Percentiles rank a stretch among this genome's conserved stretches.
Conservation (phyloP, 2,329 filamentous ascomycete genomes). For the Colletotrichum tropicale region DNA sequence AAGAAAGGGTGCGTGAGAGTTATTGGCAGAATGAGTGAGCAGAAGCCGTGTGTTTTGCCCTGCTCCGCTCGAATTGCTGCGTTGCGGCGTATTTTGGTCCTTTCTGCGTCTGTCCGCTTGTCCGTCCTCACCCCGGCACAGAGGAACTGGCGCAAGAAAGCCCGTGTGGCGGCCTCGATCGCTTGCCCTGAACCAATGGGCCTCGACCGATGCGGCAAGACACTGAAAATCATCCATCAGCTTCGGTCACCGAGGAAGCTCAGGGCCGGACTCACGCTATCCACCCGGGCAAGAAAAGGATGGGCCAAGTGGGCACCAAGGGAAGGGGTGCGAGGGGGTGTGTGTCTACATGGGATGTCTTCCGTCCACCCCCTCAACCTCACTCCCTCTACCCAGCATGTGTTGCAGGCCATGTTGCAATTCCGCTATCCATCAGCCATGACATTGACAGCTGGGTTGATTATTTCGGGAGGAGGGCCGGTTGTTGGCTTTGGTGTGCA, state of each 20-base stretch:
- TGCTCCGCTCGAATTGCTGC: background rate
- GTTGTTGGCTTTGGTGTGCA: conserved; percentile 7
- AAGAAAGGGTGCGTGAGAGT: background rate
- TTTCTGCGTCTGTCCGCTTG: conserved; percentile 11
- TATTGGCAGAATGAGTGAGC: conserved; percentile 3
- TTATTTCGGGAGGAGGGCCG: conserved; percentile 21
- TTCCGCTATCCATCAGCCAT: conserved; percentile 21
- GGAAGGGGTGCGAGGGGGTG: conserved; percentile 23
- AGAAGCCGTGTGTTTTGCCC: background rate
- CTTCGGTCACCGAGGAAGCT: conserved; percentile 50
- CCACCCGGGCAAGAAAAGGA: conserved; percentile 21
- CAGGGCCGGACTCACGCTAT: conserved; percentile 38
- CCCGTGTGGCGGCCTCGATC: conserved; percentile 20
- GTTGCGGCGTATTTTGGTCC: background rate
- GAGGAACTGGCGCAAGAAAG: conserved; percentile 5
- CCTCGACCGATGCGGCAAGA: conserved; percentile 37
- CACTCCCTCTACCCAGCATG: conserved; percentile 18
- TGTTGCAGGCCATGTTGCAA: conserved; percentile 21
- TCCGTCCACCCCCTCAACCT: conserved; percentile 15
- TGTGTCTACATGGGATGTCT: conserved; percentile 23
- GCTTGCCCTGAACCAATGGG: conserved; percentile 20
- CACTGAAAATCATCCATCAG: conserved; percentile 39
- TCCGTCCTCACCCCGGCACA: conserved; percentile 2
- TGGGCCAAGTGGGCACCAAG: conserved; percentile 11
- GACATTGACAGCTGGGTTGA: conserved; percentile 26